Conservation (phyloP, 306 rosid species). For the Mucuna pruriens region DNA sequence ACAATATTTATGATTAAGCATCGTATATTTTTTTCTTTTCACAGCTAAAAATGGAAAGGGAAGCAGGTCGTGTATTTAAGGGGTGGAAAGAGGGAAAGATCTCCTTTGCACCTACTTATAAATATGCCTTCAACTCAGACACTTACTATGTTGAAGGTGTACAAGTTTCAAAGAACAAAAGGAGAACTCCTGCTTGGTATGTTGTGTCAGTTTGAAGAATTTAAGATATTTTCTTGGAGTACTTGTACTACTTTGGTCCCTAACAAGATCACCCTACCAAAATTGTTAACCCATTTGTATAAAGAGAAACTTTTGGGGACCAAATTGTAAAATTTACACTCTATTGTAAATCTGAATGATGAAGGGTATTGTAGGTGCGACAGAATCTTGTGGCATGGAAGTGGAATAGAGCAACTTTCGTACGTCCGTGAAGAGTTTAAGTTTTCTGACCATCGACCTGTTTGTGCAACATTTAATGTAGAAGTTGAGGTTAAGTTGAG, state of each 20-base stretch:
- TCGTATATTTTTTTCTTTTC: constrained; percentile 24
- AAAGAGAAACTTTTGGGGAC: background rate
- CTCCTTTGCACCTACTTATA: constrained; percentile 95
- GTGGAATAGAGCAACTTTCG: constrained; percentile 69
- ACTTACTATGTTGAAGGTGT: constrained; percentile 69
- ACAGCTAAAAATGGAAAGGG: constrained; percentile 89
- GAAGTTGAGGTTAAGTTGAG: constrained; percentile 54
- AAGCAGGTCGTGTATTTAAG: constrained; percentile 84
- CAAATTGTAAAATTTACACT: background rate
- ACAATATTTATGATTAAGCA: constrained; percentile 17
- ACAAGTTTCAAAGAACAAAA: constrained; percentile 73
- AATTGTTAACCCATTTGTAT: background rate
- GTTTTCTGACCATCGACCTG: constrained; percentile 95
- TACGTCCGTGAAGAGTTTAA: constrained; percentile 72
- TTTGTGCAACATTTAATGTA: constrained; percentile 73
- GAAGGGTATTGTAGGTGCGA: constrained; percentile 76
- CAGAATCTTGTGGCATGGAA: constrained; percentile 91
- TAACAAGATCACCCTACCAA: background rate
- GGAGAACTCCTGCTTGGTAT: constrained; percentile 99
- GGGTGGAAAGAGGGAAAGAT: constrained; percentile 96
- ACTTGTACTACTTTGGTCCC: background rate
- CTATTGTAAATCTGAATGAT: constrained; percentile 35
- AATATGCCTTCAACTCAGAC: constrained; percentile 88
- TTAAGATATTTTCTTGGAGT: background rate
- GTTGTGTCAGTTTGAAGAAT: constrained; percentile 36